Base-by-base conservation (phyloP, 257 asterid genomes). In the Solanum lignicaule region DNA sequence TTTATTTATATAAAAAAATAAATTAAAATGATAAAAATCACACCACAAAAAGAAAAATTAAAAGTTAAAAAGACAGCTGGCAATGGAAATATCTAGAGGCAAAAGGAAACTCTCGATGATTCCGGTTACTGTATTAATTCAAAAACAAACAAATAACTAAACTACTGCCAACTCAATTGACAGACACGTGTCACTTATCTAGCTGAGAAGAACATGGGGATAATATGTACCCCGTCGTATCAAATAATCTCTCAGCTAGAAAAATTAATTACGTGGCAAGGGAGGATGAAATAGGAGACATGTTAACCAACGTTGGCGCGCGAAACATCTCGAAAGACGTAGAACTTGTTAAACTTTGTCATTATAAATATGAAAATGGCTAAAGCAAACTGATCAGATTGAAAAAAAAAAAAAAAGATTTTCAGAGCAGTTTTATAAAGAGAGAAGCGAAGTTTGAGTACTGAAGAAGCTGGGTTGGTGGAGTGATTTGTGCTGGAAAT, bases 301-400 rank as follows among this genome's bases (percentile, higher is more conserved):
- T 41, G 18, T 78, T 41, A 41, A 9, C 66, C 15, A 43, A 79
- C 27, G 39, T 27, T 81, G 38, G 85, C 68, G 85, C 96, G 92
- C 90, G 97, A 94, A 93, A 85, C 87, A 78, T 95, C 98, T 93
- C 89, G 98, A 95, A 93, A 43, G 33, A 88, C 38, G 91, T 91
- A 87, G 98, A 93, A 89, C 68, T 27, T 68, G 74, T 55, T 1
- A 2, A 55, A 6, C 65, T 18, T 33, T 35, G 8, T 35, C 48
- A 23, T 5, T 81, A 81, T 81, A 81, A 81, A 46, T 29, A 48
- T 0, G 6, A 81, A 43, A 46, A 81, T 81, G 68, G 27, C 6
- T 6, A 3, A 1, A 29, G 41, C 41, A 43, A 16, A 81, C 6
- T 18, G 1, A 46, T 39, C 83, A 75, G 4, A 27, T 29, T 21